Base-by-base conservation (phyloP, 352 stramenopile species). In the Sclerospora graminicola region DNA sequence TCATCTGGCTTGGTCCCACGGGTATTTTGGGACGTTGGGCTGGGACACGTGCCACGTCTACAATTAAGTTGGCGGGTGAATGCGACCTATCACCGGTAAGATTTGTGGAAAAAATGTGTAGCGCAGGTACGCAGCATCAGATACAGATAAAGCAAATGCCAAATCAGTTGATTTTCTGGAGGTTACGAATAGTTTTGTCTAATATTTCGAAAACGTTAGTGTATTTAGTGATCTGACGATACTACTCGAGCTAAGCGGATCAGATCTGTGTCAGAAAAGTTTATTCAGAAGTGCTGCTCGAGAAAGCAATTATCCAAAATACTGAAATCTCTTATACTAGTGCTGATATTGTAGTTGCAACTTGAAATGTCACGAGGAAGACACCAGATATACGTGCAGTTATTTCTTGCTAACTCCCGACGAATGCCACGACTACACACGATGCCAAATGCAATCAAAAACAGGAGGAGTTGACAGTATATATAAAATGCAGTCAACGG, bases 381-480 rank as follows among this genome's bases (percentile, higher is more conserved):
- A 40, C 5, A 19, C 6, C n/a, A 39, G 27, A 0, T 41, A 14
- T 21, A 45, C 24, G 9, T 68, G 58, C 27, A 57, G 50, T 35
- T 45, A 44, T 32, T 68, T 54, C 14, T 61, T 62, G 35, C 35
- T 68, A 4, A 20, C 23, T 42, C 42, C 50, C 40, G 45, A 55
- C 21, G 54, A 68, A 26, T 46, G 24, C 19, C 30, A 38, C 13
- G 32, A 43, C 5, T 28, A 42, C 42, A 14, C 36, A 40, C 33
- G 51, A 53, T 27, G n/a, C 26, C 0, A 7, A 31, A 11, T 26
- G 14, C 14, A 42, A 27, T 34, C 23, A 8, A 33, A 20, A 55
- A 13, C 13, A 40, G 16, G 67, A 82, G 34, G 55, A 69, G 13
- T 51, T 91, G 19, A 54, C 89, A 11, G 38, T 48, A 19, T 94